phyloP scores from a whole-genome alignment of 2,329 filamentous ascomycete species.

The Purpureocillium takamizusanense region DNA sequence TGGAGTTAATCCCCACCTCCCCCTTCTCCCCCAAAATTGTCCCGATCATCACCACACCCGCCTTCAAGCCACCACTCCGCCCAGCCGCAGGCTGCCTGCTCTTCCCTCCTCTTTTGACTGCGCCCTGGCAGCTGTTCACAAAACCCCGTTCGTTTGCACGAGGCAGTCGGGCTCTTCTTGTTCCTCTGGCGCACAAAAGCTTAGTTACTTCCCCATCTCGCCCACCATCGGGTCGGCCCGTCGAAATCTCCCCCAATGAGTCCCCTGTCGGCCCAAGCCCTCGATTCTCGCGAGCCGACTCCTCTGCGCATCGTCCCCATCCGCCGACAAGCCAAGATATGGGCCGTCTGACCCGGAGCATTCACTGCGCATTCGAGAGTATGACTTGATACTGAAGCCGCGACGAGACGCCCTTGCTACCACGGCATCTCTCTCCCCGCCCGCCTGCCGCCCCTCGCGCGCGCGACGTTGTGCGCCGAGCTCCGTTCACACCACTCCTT shows the following conservation, averaged over 20 bases:
- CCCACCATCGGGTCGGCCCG: no score
- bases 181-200: no score
- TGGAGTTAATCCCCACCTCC: no score
- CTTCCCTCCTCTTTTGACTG: no score
- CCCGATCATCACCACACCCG: conserved; percentile 1
- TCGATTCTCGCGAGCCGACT: conserved; percentile 26
- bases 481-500: neutral
- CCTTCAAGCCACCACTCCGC: conserved; percentile 1
- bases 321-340: conserved; percentile 20
- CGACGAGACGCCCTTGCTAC: neutral
- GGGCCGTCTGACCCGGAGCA: conserved; percentile 21
- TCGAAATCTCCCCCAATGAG: conserved; percentile 23
- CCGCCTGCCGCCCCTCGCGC: neutral
- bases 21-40: no score
- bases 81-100: no score
- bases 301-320: conserved; percentile 17
- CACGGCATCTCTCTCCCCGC: neutral
- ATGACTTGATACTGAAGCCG: conserved; percentile 21
- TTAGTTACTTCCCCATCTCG: no score
- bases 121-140: no score
- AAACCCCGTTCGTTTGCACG: no score
- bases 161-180: no score
- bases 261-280: conserved; percentile 22
- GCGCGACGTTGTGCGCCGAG: neutral
- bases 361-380: conserved; percentile 20